Evolutionary conservation across 2,329 filamentous ascomycete species (phyloP), one percentile per base, ranked within the genome.

Genomic region (Pseudomassariella vexata): DNA sequence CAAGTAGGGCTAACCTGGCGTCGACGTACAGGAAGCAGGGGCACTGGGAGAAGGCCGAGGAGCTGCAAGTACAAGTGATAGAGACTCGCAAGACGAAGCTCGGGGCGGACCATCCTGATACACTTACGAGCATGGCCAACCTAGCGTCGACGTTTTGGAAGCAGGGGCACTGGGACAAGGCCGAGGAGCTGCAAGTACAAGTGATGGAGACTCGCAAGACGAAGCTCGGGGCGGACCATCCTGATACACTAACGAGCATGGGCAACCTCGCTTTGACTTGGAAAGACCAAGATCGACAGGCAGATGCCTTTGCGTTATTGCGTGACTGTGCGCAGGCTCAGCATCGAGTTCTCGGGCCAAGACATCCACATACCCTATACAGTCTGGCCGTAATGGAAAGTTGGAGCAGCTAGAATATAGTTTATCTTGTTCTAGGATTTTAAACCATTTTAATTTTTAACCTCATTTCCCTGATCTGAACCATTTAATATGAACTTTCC

Each of bases 31-130:
- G 19, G 24, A 12, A 22, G 3, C 28, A 33, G 11, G 40, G 22
- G 4, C 34, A 23, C 6, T 45, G 6, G 0, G 9, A 39, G 4
- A 40, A 50, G 15, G 41, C 22, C 3, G 36, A 30, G 16, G 25
- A 30, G 16, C 9, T 42, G 19, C 6, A 36, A 10, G 28, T 26
- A 16, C 24, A 36, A 11, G 39, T 39, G 7, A 3, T 50, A 16
- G 40, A 46, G 33, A 32, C 6, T 1, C 14, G 15, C 2, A 39
- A 36, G 22, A 39, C 7, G 9, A 12, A 48, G 20, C 33, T 45
- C 5, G 44, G 42, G 11, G 19, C 24, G 15, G 42, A 41, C 9
- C 37, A 45, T 24, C 40, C 44, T 10, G 11, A 34, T 17, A 39
- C 37, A 19, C 16, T 39, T 15, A 17, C n/a, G 11, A 34, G 29